Conservation (phyloP, 148 eudicot genomes). For the Agrostemma githago region DNA sequence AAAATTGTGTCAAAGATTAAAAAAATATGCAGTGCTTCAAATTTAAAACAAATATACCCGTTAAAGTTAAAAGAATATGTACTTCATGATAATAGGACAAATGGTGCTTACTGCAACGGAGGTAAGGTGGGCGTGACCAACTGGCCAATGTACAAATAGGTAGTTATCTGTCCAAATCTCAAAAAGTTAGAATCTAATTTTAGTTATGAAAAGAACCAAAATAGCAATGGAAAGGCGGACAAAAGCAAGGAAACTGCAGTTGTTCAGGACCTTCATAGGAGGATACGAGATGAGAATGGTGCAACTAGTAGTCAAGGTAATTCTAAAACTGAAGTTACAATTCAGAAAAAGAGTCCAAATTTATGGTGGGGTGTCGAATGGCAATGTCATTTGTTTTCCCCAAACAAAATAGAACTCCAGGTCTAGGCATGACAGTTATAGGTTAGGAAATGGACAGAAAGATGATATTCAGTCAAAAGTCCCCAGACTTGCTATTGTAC, state of each 20-base stretch:
- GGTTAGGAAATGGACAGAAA: constrained; percentile 4
- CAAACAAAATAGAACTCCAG: constrained; percentile 10
- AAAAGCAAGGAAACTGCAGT: constrained; percentile 12
- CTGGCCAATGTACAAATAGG: too few relatives aligned
- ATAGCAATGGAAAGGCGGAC: constrained; percentile 11
- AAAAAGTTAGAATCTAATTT: too few relatives aligned
- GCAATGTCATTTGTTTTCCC: constrained; percentile 1
- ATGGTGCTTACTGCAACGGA: not conserved
- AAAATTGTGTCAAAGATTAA: too few relatives aligned
- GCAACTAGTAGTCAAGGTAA: constrained; percentile 25
- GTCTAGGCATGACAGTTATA: constrained; percentile 2
- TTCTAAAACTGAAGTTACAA: constrained; percentile 15
- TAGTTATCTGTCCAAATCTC: not conserved
- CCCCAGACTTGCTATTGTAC: constrained; percentile 15
- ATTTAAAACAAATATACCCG: too few relatives aligned
- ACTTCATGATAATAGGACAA: not conserved
- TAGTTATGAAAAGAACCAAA: not conserved
- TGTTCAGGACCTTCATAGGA: constrained; percentile 9
- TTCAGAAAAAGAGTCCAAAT: constrained; percentile 17
- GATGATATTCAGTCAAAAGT: not conserved
- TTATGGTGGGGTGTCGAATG: constrained; percentile 17
- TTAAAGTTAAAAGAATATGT: too few relatives aligned
- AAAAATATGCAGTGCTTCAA: too few relatives aligned
- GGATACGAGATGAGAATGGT: constrained; percentile 24
- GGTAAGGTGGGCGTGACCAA: constrained; percentile 7